Base-by-base conservation (phyloP, 495 filamentous ascomycete genomes). In the Friedmanniomyces simplex region DNA sequence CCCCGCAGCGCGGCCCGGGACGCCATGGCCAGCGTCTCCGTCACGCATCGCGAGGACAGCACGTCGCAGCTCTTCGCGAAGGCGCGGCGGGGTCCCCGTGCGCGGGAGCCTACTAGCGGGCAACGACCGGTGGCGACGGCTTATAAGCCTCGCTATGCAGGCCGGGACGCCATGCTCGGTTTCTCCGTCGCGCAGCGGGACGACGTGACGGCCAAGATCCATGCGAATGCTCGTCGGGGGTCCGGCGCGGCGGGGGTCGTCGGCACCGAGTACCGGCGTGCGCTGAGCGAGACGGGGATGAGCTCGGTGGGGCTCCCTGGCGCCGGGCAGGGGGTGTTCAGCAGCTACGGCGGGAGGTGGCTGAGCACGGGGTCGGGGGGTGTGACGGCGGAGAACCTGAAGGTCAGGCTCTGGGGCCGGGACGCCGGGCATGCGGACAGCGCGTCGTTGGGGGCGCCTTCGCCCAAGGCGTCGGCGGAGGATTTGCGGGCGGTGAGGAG, bases 91-190 rank as follows among this genome's bases (percentile, higher is more conserved):
- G 39, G 39, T 5, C 14, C 13, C 14, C 5, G 5, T 43, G 5
- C 18, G 4, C 5, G 4, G 39, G 4, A 32, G 28, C 28, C 3
- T 3, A 32, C 28, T 10, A 10, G 28, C 10, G 28, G 10, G 28
- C 28, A 32, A 10, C 2, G 41, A n/a, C n/a, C n/a, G 16, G 41
- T 13, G 41, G 14, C 41, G 26, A n/a, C 10, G 8, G n/a, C 30
- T 14, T 26, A 52, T 32, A 32, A n/a, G 32, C 51, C 53, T 1
- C 53, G 53, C 53, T 48, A 55, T 39, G 53, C 53, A 2, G 21
- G 20, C 39, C 53, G 53, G 13, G 39, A 46, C 41, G 42, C 42
- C 1, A 32, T 32, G 25, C 25, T 46, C 18, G 16, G 21, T 21
- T 8, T 55, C 42, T n/a, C 53, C 25, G 28, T 55, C 16, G 12